Conservation (phyloP, 164 flowering plant genomes). For the Houttuynia cordata region DNA sequence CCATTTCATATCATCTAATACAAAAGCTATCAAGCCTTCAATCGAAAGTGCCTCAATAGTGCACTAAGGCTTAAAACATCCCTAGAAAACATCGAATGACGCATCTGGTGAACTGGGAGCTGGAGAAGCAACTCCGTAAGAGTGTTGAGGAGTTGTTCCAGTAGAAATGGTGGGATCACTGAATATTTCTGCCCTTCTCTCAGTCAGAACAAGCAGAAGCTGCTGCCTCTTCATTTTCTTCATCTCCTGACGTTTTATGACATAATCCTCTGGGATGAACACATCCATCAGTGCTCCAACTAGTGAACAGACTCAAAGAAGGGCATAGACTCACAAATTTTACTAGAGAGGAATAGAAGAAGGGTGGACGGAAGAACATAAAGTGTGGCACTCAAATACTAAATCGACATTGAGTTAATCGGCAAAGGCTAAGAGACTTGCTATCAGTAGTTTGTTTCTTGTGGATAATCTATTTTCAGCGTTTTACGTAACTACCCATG, state of each 20-base stretch:
- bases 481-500: not conserved
- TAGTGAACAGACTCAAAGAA: not conserved
- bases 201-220: conserved; percentile 2
- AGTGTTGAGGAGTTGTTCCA: not conserved
- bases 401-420: conserved; percentile 2
- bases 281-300: conserved; percentile 6
- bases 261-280: conserved; percentile 13
- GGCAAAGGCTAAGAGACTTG: not conserved
- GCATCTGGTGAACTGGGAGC: conserved; percentile 4
- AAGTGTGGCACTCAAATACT: too few relatives aligned
- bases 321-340: not conserved
- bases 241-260: conserved; percentile 12
- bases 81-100: not conserved
- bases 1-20: too few relatives aligned
- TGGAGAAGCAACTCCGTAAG: not conserved
- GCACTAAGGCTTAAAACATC: conserved; percentile 6
- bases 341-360: not conserved
- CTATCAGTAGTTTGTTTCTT: not conserved
- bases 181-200: not conserved
- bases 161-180: not conserved
- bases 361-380: not conserved
- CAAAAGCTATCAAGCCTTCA: not conserved
- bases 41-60: not conserved
- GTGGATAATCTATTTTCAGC: too few relatives aligned
- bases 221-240: conserved; percentile 9